Base-by-base conservation (phyloP, 352 stramenopile genomes). In the Globisporangium camurandrum region DNA sequence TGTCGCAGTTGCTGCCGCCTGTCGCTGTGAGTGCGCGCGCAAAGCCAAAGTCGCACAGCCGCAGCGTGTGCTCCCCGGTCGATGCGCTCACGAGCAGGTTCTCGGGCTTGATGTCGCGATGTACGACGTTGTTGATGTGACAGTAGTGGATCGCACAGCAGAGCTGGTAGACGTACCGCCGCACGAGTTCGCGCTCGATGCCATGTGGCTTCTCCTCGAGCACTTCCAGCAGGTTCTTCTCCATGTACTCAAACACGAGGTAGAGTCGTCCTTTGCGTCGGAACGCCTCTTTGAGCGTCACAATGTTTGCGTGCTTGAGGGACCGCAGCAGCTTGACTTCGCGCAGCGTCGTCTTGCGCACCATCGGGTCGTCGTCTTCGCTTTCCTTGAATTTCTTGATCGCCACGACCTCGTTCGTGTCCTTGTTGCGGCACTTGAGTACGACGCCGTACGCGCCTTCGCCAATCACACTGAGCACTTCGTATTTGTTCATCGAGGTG, bases 311-410 rank as follows among this genome's bases (percentile, higher is more conserved):
- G 80, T 99, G 97, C 14, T 96, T 93, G 27, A 99, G 83, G 63
- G 97, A 85, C 41, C 91, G 84, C 85, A 99, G 97, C 69, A 99
- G 98, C 61, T 98, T 96, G 34, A 99, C 81, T 71, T 99, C 97
- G 34, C 91, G 85, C 41, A 97, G 59, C 40, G 88, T 97, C 42
- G 88, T 97, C 65, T 97, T 97, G 49, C 85, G 78, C 24, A 98
- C 89, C 62, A 96, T 88, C 14, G 91, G 84, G 43, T 96, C 86
- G 48, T 93, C 81, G 3, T 91, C 80, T 47, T 96, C 86, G 39
- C 74, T 89, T 59, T 97, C 90, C 56, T 98, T 96, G 42, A 99
- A 97, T 74, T 99, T 99, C 67, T 99, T 99, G 67, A 99, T 99
- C 5, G 97, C 97, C 9, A 99, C 97, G 20, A 98, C 77, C 67